phyloP scores from a whole-genome alignment of 306 rosid species.

The Gynostemma pentaphyllum region DNA sequence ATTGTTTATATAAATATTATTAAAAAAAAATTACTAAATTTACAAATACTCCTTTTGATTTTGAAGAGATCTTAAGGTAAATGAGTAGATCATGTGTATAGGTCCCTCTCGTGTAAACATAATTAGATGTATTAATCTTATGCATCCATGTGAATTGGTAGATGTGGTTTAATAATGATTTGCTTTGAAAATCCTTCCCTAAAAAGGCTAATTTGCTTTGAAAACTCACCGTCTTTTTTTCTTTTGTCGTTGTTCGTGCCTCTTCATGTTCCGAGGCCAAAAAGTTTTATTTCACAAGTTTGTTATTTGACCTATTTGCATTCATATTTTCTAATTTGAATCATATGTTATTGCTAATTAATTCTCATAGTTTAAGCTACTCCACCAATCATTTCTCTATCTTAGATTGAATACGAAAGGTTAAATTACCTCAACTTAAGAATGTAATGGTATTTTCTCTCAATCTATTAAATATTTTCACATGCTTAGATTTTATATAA shows the following conservation, averaged over 20 bases:
- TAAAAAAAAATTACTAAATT: too few relatives aligned
- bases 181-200: neutral
- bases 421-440: too few relatives aligned
- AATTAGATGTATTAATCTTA: neutral
- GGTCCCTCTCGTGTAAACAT: slow-evolving; percentile 2
- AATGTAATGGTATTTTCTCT: too few relatives aligned
- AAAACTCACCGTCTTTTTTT: neutral
- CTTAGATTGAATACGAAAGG: too few relatives aligned
- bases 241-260: neutral
- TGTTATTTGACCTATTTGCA: neutral
- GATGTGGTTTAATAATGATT: slow-evolving; percentile 1
- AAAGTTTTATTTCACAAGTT: neutral
- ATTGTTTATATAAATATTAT: too few relatives aligned
- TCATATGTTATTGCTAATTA: neutral
- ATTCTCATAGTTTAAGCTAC: too few relatives aligned
- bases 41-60: too few relatives aligned
- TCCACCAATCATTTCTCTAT: too few relatives aligned
- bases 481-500: too few relatives aligned
- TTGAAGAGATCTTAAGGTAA: neutral
- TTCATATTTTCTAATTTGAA: neutral
- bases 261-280: neutral
- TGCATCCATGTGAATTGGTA: neutral
- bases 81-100: neutral
- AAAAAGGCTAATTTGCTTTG: neutral
- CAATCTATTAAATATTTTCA: too few relatives aligned